Base-by-base conservation (phyloP, 495 filamentous ascomycete genomes). In the Cercophora scortea region DNA sequence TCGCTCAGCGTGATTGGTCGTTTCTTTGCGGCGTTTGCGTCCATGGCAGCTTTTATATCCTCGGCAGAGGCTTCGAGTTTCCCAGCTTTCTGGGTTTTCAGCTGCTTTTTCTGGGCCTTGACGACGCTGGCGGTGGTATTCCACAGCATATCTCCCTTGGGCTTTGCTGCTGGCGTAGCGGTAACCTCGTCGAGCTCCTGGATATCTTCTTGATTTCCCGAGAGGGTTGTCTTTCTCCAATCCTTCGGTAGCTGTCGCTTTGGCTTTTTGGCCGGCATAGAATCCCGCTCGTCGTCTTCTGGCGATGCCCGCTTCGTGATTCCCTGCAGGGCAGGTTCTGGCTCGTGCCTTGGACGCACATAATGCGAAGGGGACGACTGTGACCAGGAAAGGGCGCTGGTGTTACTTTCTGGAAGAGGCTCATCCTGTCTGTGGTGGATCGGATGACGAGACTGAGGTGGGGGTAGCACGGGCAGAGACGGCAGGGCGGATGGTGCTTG, bases 111-210 rank as follows among this genome's bases (percentile, higher is more conserved):
- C 50, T 87, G 83, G 45, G 89, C 88, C 60, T 92, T 92, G 38
- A 95, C 68, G 2, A 87, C 85, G 56, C 86, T 92, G 5, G 80
- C 85, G 9, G 85, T 89, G 36, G 84, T 84, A 59, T 95, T 86
- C 93, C 93, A 98, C 3, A 78, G 75, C 17, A 67, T 54, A 4
- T 56, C 42, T 1, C 44, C 50, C 51, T 69, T 71, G 15, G 70
- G 56, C 32, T 76, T 78, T 0, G 68, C 56, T 8, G 46, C 71
- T 51, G 56, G 66, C 11, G 47, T 73, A 61, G 58, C 32, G 18
- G 38, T 38, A n/a, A 43, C 41, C 10, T 60, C 38, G 40, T 49
- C 32, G 13, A 46, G 32, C 43, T 72, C 69, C 36, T 73, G 75
- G 0, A 66, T 42, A 32, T 65, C 51, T 35, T 71, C 59, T 32